phyloP scores from a whole-genome alignment of 169 alveolate genomes.

The Babesia sp. region DNA sequence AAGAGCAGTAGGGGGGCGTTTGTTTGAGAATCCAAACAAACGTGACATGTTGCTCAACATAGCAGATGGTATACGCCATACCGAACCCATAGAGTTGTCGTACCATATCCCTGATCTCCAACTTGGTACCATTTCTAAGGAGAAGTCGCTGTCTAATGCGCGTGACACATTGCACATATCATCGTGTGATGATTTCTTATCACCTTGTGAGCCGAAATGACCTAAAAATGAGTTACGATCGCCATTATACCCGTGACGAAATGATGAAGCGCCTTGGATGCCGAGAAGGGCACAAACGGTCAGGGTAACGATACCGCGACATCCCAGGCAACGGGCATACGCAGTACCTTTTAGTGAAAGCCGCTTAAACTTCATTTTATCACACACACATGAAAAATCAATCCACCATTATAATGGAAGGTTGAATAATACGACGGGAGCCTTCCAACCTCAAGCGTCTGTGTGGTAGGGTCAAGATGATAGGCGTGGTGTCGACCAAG shows the following conservation, averaged over 20 bases:
- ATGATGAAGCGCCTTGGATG: background rate
- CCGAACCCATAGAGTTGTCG: background rate
- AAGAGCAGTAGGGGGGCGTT: conserved; percentile 23
- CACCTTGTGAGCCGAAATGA: conserved; percentile 34
- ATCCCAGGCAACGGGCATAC: background rate
- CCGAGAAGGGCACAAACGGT: conserved; percentile 2
- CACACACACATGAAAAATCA: background rate
- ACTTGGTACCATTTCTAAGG: conserved; percentile 8
- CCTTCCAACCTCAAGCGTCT: background rate
- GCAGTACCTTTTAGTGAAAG: background rate
- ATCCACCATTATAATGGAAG: background rate
- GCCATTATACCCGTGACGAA: conserved; percentile 16
- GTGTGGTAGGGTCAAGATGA: background rate
- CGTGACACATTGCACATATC: background rate
- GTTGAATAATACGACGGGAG: background rate
- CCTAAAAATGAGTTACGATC: conserved; percentile 31
- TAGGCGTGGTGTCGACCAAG: background rate
- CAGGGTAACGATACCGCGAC: background rate
- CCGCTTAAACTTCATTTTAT: background rate
- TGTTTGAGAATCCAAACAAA: background rate
- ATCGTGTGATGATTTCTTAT: conserved; percentile 18
- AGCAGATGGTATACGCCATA: background rate
- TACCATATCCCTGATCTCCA: background rate
- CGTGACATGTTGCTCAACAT: background rate
- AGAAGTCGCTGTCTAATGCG: conserved; percentile 17